Evolutionary conservation across 371 early-diverging fungal genomes (phyloP).

Genomic region (Mortierella sp.): DNA sequence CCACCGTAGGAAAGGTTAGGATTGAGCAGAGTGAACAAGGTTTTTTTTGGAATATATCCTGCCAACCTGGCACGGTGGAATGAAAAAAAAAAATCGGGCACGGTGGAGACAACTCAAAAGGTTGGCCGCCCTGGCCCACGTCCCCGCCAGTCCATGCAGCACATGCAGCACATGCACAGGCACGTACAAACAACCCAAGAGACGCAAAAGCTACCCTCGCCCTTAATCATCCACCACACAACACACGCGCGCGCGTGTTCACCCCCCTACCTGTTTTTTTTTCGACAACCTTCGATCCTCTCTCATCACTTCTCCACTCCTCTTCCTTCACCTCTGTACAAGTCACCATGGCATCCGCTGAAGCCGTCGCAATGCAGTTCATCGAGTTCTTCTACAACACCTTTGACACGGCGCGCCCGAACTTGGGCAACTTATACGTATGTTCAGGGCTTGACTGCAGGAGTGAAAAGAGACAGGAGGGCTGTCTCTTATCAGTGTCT

Average conservation of each 20-base stretch:
- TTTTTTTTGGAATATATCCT: conserved; percentile 10
- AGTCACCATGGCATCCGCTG: conserved; percentile 36
- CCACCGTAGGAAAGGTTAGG: no score
- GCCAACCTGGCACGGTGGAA: conserved; percentile 44
- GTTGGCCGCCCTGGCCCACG: no score
- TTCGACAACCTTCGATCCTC: conserved; percentile 4
- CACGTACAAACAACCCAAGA: no score
- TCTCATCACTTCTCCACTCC: not conserved
- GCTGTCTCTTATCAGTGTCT: not conserved
- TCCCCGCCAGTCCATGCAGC: no score
- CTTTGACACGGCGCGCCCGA: conserved; percentile 76
- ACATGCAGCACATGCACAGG: no score
- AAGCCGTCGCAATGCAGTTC: conserved; percentile 76
- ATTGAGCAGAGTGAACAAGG: conserved; percentile 6
- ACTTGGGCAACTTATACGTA: conserved; percentile 85
- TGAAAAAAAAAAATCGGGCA: conserved; percentile 38
- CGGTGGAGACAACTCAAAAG: conserved; percentile 30
- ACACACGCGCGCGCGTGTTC: not conserved
- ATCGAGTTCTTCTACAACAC: conserved; percentile 85
- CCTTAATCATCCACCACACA: not conserved
- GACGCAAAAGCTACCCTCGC: conserved; percentile 7
- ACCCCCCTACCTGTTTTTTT: conserved; percentile 1
- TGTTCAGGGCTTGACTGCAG: not conserved
- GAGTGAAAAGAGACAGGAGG: not conserved
- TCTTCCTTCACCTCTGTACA: not conserved